Conservation (phyloP, 495 filamentous ascomycete species). For the Penicillium crystallinum region DNA sequence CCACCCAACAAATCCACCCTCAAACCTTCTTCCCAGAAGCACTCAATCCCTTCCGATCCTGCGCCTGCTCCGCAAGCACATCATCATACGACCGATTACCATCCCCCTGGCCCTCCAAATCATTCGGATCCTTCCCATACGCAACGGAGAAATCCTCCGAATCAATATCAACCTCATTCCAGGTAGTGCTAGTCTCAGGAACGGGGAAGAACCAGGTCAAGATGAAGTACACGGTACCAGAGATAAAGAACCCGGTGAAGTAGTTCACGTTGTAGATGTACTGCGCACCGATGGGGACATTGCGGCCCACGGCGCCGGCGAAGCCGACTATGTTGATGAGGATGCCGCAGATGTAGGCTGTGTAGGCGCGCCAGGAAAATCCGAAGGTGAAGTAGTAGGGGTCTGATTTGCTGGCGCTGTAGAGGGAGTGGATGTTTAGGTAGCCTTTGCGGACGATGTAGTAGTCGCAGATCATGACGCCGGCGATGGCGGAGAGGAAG, state of each 20-base stretch:
- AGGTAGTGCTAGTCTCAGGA: constrained; percentile 65
- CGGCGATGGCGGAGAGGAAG: constrained; percentile 88
- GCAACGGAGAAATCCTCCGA: constrained; percentile 32
- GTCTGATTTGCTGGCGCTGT: constrained; percentile 59
- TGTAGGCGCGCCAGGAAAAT: constrained; percentile 78
- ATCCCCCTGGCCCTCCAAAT: constrained; percentile 17
- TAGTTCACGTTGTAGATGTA: constrained; percentile 92
- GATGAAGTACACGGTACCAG: constrained; percentile 59
- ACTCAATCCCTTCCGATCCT: constrained; percentile 18
- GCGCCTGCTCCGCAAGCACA: constrained; percentile 5
- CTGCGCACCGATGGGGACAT: constrained; percentile 69
- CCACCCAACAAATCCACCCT: background rate
- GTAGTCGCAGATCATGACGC: constrained; percentile 86
- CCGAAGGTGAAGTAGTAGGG: constrained; percentile 73
- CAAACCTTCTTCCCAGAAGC: constrained; percentile 12
- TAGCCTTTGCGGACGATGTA: constrained; percentile 84
- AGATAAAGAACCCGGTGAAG: constrained; percentile 76
- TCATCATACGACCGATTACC: constrained; percentile 9
- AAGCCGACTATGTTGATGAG: constrained; percentile 92
- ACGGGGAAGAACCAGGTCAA: constrained; percentile 67
- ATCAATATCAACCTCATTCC: constrained; percentile 78
- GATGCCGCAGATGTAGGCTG: constrained; percentile 79
- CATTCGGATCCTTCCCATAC: constrained; percentile 35
- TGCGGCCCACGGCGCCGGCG: constrained; percentile 68
- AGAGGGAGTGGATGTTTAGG: constrained; percentile 72